Evolutionary conservation across 1,284 basidiomycete species (phyloP), one percentile per base, ranked within the genome.

Genomic region (Ustilago lituana): DNA sequence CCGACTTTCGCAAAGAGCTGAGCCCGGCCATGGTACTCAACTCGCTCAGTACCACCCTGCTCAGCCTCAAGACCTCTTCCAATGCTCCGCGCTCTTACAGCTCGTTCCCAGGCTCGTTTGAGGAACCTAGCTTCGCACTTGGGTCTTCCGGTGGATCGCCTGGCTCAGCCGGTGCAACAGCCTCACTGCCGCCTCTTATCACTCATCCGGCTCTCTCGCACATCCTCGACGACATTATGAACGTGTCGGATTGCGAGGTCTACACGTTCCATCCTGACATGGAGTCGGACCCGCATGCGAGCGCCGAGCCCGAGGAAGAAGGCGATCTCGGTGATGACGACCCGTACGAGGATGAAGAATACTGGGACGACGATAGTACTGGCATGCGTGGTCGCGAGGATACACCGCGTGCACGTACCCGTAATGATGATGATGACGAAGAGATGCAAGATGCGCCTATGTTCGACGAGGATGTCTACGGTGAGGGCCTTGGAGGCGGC

Each of bases 261-360:
- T 98, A 91, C 84, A 92, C 92, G 3, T 98, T 94, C 85, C 88
- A 89, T 40, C 96, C 95, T 41, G 94, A 96, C 83, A 89, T 92
- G 66, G 93, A 96, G 77, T 91, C 91, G 37, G 96, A 98, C 84
- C 95, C 95, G 0, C 94, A 98, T 74, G 91, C 91, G 1, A 76
- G 75, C 17, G 82, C 77, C 27, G 83, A 83, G 48, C 81, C 79
- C 12, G 84, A 84, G 58, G 81, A 89, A 70, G 89, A 88, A 31
- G 91, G 73, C 38, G 67, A 69, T 24, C 46, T 73, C 2, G 62
- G 44, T 29, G 74, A 74, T 4, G 73, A 74, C 15, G 77, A 76
- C 27, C 54, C 66, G 20, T 77, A 91, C 73, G 89, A 90, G 22
- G 78, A 79, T 11, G 74, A 80, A 22, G 60, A 66, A 38, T 67